Percentiles rank a stretch among this genome's conserved stretches.
phyloP scores from a whole-genome alignment of 2,329 filamentous ascomycete genomes.

The Drechslerella dactyloides region DNA sequence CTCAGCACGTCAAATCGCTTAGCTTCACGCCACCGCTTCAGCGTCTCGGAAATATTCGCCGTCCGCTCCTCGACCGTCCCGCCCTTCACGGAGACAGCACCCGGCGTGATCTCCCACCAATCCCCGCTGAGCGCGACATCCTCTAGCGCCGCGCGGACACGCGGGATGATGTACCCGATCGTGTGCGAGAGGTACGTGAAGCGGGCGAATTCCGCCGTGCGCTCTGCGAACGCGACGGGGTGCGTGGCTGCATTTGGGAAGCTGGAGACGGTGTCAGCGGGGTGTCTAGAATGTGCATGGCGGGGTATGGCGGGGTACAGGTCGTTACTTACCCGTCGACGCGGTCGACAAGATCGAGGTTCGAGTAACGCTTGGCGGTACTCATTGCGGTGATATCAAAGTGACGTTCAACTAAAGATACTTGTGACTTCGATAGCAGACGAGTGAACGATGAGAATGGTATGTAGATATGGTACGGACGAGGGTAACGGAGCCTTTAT shows the following conservation, averaged over 20 bases:
- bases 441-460: too few relatives aligned
- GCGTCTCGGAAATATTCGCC: constrained; percentile 64
- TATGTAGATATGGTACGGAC: too few relatives aligned
- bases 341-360: constrained; percentile 53
- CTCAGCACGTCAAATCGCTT: constrained; percentile 69
- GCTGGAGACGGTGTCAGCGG: too few relatives aligned
- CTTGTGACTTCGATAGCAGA: too few relatives aligned
- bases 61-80: constrained; percentile 69
- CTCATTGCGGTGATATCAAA: too few relatives aligned
- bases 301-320: neutral
- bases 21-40: constrained; percentile 72
- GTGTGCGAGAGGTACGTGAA: constrained; percentile 52
- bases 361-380: constrained; percentile 23
- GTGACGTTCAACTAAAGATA: too few relatives aligned
- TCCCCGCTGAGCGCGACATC: constrained; percentile 78
- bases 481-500: too few relatives aligned
- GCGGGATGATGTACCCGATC: constrained; percentile 54
- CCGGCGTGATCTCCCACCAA: constrained; percentile 60
- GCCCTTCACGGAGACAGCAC: constrained; percentile 48
- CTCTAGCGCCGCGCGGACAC: constrained; percentile 70
- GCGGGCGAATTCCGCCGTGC: constrained; percentile 40
- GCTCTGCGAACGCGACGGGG: constrained; percentile 51
- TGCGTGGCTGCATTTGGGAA: constrained; percentile 52
- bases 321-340: constrained; percentile 53
- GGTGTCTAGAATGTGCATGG: neutral